Base-by-base conservation (phyloP, 352 stramenopile genomes). In the Phytophthora tubulina region DNA sequence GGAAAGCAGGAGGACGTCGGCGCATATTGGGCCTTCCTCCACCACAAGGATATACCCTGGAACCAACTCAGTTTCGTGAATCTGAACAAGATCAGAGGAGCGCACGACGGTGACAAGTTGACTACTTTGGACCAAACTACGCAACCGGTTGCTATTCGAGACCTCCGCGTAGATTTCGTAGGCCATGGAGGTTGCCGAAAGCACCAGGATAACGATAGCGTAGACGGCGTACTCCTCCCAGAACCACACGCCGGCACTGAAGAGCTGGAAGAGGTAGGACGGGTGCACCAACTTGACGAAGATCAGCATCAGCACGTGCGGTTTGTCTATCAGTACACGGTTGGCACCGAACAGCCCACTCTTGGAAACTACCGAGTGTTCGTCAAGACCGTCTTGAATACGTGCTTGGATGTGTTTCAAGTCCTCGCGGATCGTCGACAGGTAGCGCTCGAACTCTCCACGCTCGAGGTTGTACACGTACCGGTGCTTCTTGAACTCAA, bases 401-500 rank as follows among this genome's bases (percentile, higher is more conserved):
- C 81, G 65, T 1, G 21, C 44, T 7, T 56, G 69, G 5, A 86
- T 72, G 6, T 48, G 13, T 59, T 60, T 54, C 10, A 86, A 21
- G 5, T 82, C 60, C 58, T 89, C 77, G 0, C 38, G 76, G 13
- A 11, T 76, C 36, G 57, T 87, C 66, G 6, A 63, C 67, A 50
- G 76, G 54, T 85, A 87, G n/a, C 80, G 84, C 54, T 90, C 78
- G 38, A 88, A 91, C 30, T 84, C 70, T 35, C 75, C 70, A 39
- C 78, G 80, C 30, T 86, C 70, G 56, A 77, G 52, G 64, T 84
- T 80, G 76, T 80, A 91, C n/a, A 84, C 70, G 67, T 91, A 91
- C 3, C 84, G 84, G 45, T 90, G 75, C 64, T 85, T 86, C 76
- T 89, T 88, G 72, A 88, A 91, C 67, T 87, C 84, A 66, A 91